These are phyloP conservation scores for Pleurotus tuber-regium DNA, from an alignment of 768 basidiomycete genomes.

Conservation along the genomic window DNA sequence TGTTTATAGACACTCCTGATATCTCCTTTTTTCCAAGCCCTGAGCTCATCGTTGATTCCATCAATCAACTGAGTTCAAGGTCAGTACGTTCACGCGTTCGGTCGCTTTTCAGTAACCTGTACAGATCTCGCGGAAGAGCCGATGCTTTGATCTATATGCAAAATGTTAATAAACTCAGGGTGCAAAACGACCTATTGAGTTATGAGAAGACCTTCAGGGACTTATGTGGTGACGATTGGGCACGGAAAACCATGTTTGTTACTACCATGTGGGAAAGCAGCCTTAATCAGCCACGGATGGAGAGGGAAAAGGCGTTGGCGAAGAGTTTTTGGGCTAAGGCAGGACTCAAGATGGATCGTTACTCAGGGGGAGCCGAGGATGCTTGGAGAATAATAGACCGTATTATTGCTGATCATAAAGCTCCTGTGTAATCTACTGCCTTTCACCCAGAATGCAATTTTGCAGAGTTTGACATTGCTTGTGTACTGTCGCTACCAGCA, in stretches of 20 bases:
- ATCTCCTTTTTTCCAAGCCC: too few relatives aligned
- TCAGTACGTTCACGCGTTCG: too few relatives aligned
- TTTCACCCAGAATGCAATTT: too few relatives aligned
- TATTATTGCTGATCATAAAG: too few relatives aligned
- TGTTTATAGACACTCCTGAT: too few relatives aligned
- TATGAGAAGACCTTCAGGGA: constrained; percentile 5
- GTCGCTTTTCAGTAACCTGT: too few relatives aligned
- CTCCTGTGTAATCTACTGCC: too few relatives aligned
- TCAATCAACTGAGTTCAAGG: too few relatives aligned
- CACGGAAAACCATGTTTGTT: constrained; percentile 39
- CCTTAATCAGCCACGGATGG: constrained; percentile 15
- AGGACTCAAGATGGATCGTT: constrained; percentile 34
- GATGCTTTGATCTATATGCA: constrained; percentile 37
- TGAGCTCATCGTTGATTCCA: too few relatives aligned
- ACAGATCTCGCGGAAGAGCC: too few relatives aligned
- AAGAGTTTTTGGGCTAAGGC: constrained; percentile 38
- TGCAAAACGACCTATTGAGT: constrained; percentile 5
- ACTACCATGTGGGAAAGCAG: constrained; percentile 44
- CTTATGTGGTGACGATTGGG: constrained; percentile 29
- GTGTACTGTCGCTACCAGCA: too few relatives aligned
- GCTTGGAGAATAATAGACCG: constrained; percentile 17
- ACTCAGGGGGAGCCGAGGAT: constrained; percentile 25
- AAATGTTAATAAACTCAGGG: constrained; percentile 31
- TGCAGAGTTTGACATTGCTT: too few relatives aligned
- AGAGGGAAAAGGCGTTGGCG: constrained; percentile 31